Base-by-base conservation (phyloP, 108 stramenopile species). In the Schizochytrium sp. region DNA sequence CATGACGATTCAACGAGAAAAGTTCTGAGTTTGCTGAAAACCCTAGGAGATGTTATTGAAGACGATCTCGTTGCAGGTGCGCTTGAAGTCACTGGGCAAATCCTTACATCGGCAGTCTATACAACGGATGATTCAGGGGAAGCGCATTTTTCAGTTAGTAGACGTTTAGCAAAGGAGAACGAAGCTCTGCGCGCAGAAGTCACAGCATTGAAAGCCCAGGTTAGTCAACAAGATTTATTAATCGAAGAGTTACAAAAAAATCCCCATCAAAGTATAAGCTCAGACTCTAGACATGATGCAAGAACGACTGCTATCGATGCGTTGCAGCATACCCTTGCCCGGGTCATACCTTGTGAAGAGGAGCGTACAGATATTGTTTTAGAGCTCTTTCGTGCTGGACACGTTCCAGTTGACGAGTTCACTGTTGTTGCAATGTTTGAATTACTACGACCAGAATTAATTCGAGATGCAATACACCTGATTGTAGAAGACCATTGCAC, bases 61-160 rank as follows among this genome's bases (percentile, higher is more conserved):
- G 76, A 83, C 28, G 76, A 83, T 5, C 76, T 83, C 15, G 10
- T 83, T 46, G 50, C 17, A 5, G 55, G 76, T 53, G 47, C 76
- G 5, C 76, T 83, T 28, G 15, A 17, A n/a, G 76, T 40, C 8
- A 53, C 47, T 0, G 50, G 53, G 15, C 47, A 49, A 13, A 53
- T 83, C 5, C 76, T 83, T 1, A 10, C 50, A n/a, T 83, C 76
- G 12, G 76, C 76, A 13, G 76, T 50, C 8, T 83, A 19, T 50
- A n/a, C 50, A 17, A 40, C n/a, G 76, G 17, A 83, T n/a, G 5
- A 47, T n/a, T 13, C 38, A 5, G 76, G 55, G 47, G 76, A 83
- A n/a, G 28, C 45, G 28, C 1, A 83, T 53, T 83, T 55, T 55
- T 47, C 28, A 10, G 10, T 53, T 1, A n/a, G 55, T 5, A 40